These are phyloP conservation scores for Eucalyptus victrix DNA, from an alignment of 345 rosid species.

Conservation along the genomic window DNA sequence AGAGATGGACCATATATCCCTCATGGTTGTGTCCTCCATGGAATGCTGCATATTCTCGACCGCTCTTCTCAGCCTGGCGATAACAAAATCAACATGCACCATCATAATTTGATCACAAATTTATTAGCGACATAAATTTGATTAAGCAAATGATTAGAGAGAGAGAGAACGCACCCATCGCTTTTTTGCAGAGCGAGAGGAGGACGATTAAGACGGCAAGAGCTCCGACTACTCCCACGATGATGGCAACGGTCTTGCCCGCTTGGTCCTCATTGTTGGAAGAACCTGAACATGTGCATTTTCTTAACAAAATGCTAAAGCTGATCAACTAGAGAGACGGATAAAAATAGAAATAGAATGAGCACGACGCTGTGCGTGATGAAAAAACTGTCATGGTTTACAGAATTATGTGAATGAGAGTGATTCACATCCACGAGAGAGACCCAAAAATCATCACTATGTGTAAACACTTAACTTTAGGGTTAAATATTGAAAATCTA, in stretches of 20 bases:
- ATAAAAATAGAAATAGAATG: not conserved
- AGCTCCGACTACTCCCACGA: constrained; percentile 69
- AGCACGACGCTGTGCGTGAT: not conserved
- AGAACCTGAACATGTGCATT: constrained; percentile 28
- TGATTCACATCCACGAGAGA: not conserved
- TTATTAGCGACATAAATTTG: not conserved
- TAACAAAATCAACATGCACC: not conserved
- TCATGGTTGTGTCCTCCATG: not conserved
- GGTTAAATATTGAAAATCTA: too few relatives aligned
- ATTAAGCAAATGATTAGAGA: not conserved
- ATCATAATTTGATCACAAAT: not conserved
- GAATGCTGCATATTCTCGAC: not conserved
- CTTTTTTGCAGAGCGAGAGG: constrained; percentile 61
- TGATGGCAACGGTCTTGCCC: constrained; percentile 77
- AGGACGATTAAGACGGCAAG: constrained; percentile 57
- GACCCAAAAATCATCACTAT: not conserved
- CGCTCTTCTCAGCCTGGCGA: not conserved
- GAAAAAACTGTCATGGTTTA: not conserved
- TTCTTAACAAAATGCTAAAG: not conserved
- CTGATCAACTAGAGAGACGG: too few relatives aligned
- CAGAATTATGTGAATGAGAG: not conserved
- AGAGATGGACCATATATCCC: not conserved
- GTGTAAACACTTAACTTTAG: not conserved
- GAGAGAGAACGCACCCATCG: constrained; percentile 18
- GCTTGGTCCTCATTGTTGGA: constrained; percentile 36